phyloP scores from a whole-genome alignment of 2,329 filamentous ascomycete genomes.

The Fusarium foetens region DNA sequence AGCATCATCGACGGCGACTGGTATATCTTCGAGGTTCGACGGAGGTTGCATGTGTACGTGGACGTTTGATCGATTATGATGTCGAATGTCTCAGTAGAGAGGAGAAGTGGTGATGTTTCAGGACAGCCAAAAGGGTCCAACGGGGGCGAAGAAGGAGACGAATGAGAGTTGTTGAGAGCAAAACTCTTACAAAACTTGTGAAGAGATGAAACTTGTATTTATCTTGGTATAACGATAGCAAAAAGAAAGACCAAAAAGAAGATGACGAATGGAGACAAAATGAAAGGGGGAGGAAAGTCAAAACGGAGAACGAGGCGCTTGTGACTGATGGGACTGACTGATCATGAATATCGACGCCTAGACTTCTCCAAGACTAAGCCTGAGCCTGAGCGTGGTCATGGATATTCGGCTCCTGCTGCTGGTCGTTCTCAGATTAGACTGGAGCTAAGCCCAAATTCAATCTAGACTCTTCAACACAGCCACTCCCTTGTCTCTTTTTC shows the following conservation, averaged over 20 bases:
- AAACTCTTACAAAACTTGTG: slow-evolving; percentile 6
- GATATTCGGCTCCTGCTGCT: slow-evolving; percentile 2
- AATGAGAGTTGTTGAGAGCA: slow-evolving; percentile 5
- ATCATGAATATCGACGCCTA: slow-evolving; percentile 20
- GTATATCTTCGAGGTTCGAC: slow-evolving; percentile 29
- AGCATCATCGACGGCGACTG: slow-evolving; percentile 37
- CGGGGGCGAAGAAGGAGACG: slow-evolving; percentile 5
- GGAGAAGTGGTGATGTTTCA: slow-evolving; percentile 38
- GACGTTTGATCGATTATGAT: slow-evolving; percentile 21
- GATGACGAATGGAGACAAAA: neutral
- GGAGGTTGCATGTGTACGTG: slow-evolving; percentile 41
- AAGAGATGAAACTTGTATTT: slow-evolving; percentile 5
- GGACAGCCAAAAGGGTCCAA: slow-evolving; percentile 20
- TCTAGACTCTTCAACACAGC: slow-evolving; percentile 18
- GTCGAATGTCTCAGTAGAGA: slow-evolving; percentile 20
- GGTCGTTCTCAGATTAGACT: slow-evolving; percentile 14
- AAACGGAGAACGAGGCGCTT: slow-evolving; percentile 22
- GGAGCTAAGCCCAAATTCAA: slow-evolving; percentile 7
- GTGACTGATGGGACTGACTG: slow-evolving; percentile 33
- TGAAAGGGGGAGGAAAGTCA: slow-evolving; percentile 1
- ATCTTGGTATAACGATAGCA: neutral
- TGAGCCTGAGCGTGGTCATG: slow-evolving; percentile 3
- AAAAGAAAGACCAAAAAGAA: slow-evolving; percentile 8
- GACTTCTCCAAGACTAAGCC: neutral
- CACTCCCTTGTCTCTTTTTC: slow-evolving; percentile 2